Percentiles rank a stretch among this genome's conserved stretches.
phyloP scores from a whole-genome alignment of 2,329 filamentous ascomycete species.

The Magnaporthiopsis rhizophila region DNA sequence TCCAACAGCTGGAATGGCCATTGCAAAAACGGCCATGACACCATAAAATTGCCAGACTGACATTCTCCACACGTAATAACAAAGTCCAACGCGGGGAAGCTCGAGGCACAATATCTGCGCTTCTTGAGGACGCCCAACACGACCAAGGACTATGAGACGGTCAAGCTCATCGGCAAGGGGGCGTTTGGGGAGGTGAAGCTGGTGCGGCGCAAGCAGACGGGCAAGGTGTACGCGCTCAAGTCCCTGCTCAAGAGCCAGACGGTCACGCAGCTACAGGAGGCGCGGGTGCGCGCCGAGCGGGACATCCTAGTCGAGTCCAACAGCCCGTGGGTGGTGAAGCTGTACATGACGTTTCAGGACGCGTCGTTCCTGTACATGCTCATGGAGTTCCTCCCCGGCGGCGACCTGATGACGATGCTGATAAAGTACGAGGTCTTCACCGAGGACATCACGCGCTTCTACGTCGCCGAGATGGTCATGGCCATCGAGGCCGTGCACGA shows the following conservation, averaged over 20 bases:
- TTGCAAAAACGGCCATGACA: too few relatives aligned
- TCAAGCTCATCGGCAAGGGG: conserved; percentile 75
- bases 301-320: conserved; percentile 74
- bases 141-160: conserved; percentile 64
- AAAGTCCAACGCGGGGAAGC: conserved; percentile 11
- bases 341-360: conserved; percentile 75
- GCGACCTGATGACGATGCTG: conserved; percentile 77
- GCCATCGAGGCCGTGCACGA: conserved; percentile 78
- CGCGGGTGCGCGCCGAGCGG: conserved; percentile 70
- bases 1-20: neutral
- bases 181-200: conserved; percentile 74
- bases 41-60: neutral
- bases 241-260: conserved; percentile 73
- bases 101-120: conserved; percentile 61
- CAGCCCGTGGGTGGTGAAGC: conserved; percentile 73
- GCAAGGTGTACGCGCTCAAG: conserved; percentile 73
- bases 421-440: conserved; percentile 82
- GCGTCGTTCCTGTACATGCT: conserved; percentile 69
- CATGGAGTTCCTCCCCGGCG: conserved; percentile 75
- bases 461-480: conserved; percentile 72
- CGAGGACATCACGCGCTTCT: conserved; percentile 75
- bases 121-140: conserved; percentile 65
- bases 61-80: neutral
- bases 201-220: conserved; percentile 66
- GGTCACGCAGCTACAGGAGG: conserved; percentile 75